Conservation (phyloP, 2,329 filamentous ascomycete species). For the Lecanicillium sp. region DNA sequence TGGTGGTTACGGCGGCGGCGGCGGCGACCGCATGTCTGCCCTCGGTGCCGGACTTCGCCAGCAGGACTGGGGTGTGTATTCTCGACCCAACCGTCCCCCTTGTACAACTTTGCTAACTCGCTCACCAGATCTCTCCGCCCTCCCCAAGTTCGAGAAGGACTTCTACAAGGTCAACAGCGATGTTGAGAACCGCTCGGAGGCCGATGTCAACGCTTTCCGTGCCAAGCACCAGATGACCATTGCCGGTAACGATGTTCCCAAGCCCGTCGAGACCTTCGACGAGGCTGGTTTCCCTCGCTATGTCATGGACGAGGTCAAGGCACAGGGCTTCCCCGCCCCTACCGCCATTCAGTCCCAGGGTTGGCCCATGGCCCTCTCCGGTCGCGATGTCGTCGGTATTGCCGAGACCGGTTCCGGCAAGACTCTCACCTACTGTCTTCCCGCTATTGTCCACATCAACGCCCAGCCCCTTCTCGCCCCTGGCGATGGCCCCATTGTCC, state of each 20-base stretch:
- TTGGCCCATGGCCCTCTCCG: constrained; percentile 98
- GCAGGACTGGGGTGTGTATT: constrained; percentile 75
- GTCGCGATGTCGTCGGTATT: constrained; percentile 97
- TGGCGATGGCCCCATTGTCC: constrained; percentile 92
- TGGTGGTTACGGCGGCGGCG: constrained; percentile 49
- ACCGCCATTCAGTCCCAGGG: constrained; percentile 97
- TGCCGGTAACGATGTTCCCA: constrained; percentile 73
- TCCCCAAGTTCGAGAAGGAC: constrained; percentile 98
- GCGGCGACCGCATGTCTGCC: constrained; percentile 90
- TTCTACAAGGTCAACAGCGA: constrained; percentile 95
- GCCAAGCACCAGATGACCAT: constrained; percentile 79
- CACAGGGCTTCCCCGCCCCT: constrained; percentile 87
- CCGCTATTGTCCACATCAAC: constrained; percentile 98
- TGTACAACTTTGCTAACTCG: constrained; percentile 25
- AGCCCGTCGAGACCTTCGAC: constrained; percentile 94
- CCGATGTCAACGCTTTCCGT: constrained; percentile 85
- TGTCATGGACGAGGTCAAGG: constrained; percentile 98
- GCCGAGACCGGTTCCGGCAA: constrained; percentile 99
- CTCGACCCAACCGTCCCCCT: constrained; percentile 15
- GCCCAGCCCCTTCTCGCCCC: constrained; percentile 93
- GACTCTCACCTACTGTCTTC: constrained; percentile 96
- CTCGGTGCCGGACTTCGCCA: constrained; percentile 83
- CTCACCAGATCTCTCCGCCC: constrained; percentile 58
- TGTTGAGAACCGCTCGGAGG: constrained; percentile 65
- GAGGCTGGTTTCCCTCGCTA: constrained; percentile 96